Conservation (phyloP, 306 rosid genomes). For the Boehmeria nivea region DNA sequence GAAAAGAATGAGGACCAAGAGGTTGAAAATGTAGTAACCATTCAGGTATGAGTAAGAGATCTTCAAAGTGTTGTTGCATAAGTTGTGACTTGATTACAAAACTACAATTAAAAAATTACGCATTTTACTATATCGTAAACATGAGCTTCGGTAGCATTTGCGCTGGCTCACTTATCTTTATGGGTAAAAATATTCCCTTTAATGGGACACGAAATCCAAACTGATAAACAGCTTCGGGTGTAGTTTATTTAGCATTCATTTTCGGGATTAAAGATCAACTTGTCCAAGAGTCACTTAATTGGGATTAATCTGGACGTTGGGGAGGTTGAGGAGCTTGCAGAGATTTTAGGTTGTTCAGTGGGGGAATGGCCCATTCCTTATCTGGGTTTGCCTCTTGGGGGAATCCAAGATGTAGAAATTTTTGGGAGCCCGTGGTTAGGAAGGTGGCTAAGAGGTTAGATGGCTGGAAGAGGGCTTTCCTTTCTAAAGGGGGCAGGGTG, state of each 20-base stretch:
- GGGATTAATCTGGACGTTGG: neutral
- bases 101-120: too few relatives aligned
- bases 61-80: slow-evolving; percentile 6
- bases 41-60: slow-evolving; percentile 56
- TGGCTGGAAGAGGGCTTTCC: neutral
- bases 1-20: slow-evolving; percentile 66
- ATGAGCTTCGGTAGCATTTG: neutral
- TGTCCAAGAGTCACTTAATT: neutral
- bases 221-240: too few relatives aligned
- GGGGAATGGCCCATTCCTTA: neutral
- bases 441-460: neutral
- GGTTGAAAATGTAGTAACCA: slow-evolving; percentile 68
- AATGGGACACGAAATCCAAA: too few relatives aligned
- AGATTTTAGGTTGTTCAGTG: neutral
- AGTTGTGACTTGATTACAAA: neutral
- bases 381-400: neutral
- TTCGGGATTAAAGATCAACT: neutral
- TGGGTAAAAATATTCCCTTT: too few relatives aligned
- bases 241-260: neutral
- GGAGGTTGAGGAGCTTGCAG: neutral
- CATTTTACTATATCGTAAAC: too few relatives aligned
- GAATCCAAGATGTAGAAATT: neutral
- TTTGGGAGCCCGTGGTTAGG: neutral
- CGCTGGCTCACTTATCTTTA: neutral
- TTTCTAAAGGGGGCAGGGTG: neutral